Evolutionary conservation across 106 monocot species (phyloP), one percentile per base, ranked within the genome.

Genomic region (Platanthera guangdongensis): DNA sequence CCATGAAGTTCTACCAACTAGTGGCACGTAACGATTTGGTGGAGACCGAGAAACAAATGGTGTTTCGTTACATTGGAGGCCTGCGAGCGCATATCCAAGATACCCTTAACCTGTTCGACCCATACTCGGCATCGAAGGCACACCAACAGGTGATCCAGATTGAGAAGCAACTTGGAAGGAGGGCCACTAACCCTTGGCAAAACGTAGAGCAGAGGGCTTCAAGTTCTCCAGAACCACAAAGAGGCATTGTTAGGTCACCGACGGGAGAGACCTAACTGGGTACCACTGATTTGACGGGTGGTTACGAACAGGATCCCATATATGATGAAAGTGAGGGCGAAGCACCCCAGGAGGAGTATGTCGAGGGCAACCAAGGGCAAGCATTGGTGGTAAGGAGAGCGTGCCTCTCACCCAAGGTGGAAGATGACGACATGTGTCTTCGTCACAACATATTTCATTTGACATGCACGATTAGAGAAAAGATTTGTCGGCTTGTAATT

Each of bases 401-500:
- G 1, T 75, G 18, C 25, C 53, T 75, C 7, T 0, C 19, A 15
- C 74, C 50, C 51, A 51, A 19, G 28, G 53, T 3, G 7, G 64
- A 7, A 6, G 65, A 48, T 21, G 77, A 25, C 0, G 64, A 64
- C 16, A 16, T 5, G 2, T 67, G 77, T 65, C 0, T 63, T 0
- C 47, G 50, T 0, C 49, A 77, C 22, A 77, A 77, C 16, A 67
- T 77, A 9, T 65, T 77, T 13, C 65, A 77, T 8, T 49, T 65
- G 6, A 77, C 62, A 12, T 77, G 77, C n/a, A 77, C 64, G 12
- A 72, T 79, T 3, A n/a, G 9, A 15, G 79, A 47, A 13, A 79
- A 79, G 79, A 63, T 79, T 0, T 79, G 52, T 55, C 0, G 19
- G 16, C 28, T 79, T 55, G 72, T 79, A 15, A 79, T 79, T 79